Conservation (phyloP, 495 filamentous ascomycete species). For the Cercophora samala region DNA sequence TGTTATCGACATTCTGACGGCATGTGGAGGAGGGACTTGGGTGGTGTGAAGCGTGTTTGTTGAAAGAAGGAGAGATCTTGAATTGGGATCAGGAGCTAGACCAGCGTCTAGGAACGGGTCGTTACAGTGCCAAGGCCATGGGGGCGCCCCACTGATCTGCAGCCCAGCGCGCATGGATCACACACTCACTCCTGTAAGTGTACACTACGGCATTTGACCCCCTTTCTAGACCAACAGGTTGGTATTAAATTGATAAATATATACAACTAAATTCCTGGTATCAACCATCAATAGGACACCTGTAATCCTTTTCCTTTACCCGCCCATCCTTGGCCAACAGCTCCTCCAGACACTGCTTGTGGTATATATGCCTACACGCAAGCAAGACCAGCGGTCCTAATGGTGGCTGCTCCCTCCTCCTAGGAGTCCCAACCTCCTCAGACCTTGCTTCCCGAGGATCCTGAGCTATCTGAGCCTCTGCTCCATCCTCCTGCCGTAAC, state of each 20-base stretch:
- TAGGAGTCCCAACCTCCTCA: slow-evolving; percentile 3
- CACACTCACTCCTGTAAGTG: too few species aligned
- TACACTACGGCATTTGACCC: not conserved
- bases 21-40: slow-evolving; percentile 8
- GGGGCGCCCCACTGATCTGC: not conserved
- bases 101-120: too few species aligned
- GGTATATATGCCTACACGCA: slow-evolving; percentile 61
- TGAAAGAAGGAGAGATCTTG: slow-evolving; percentile 3
- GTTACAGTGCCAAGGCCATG: not conserved
- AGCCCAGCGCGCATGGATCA: not conserved
- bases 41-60: not conserved
- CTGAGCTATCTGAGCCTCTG: slow-evolving; percentile 5
- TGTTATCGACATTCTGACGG: slow-evolving; percentile 42
- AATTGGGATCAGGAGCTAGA: not conserved
- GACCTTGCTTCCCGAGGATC: slow-evolving; percentile 15
- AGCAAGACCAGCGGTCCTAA: slow-evolving; percentile 55
- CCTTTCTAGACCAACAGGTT: not conserved
- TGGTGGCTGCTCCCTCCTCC: slow-evolving; percentile 24
- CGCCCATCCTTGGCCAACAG: slow-evolving; percentile 45
- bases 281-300: slow-evolving; percentile 50
- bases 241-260: not conserved
- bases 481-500: slow-evolving; percentile 20
- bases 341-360: slow-evolving; percentile 57
- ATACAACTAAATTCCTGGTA: not conserved
- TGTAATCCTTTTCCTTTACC: slow-evolving; percentile 46